Evolutionary conservation across 257 asterid genomes (phyloP), one percentile per base, ranked within the genome.

Genomic region (Nicotiana undulata): DNA sequence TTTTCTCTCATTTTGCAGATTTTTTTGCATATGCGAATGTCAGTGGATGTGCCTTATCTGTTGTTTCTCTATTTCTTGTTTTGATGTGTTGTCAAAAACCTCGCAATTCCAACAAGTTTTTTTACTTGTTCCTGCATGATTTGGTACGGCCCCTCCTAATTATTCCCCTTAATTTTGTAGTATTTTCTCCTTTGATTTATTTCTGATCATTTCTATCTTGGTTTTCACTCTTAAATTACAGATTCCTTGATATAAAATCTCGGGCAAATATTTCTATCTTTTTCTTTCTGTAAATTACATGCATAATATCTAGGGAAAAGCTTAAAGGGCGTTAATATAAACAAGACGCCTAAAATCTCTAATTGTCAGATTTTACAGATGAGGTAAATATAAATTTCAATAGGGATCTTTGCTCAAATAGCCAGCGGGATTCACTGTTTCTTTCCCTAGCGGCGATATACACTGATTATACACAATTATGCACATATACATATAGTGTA

Each of bases 41-140:
- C 46, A 85, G 81, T 10, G 95, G 84, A 8, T 84, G 85, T 9
- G 89, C 77, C 34, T 79, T 74, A 70, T 84, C 95, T 10, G 55
- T 85, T 24, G 34, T 91, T 16, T 86, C 95, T 2, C 80, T 89
- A 6, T 28, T 89, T 15, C 12, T 85, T 13, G 79, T 82, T 3
- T 31, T 83, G 76, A 13, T 88, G 84, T 61, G 84, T 0, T 79
- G 86, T 15, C 65, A 78, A 24, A 92, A 85, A 63, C 49, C 84
- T 1, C 68, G 77, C 9, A 32, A 84, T 79, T 76, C 86, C 4
- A 72, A 53, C 6, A 51, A 84, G 64, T 86, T 86, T 76, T 91
- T 90, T 89, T 83, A 20, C 87, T 12, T 94, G 77, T 91, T 92
- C 81, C 75, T 94, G 49, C 95, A 81, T 82, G 98, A 94, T 84